Percentiles rank a stretch among this genome's conserved stretches.
These are phyloP conservation scores for Periconia digitata DNA, from an alignment of 2,329 filamentous ascomycete species.

Conservation along the genomic window DNA sequence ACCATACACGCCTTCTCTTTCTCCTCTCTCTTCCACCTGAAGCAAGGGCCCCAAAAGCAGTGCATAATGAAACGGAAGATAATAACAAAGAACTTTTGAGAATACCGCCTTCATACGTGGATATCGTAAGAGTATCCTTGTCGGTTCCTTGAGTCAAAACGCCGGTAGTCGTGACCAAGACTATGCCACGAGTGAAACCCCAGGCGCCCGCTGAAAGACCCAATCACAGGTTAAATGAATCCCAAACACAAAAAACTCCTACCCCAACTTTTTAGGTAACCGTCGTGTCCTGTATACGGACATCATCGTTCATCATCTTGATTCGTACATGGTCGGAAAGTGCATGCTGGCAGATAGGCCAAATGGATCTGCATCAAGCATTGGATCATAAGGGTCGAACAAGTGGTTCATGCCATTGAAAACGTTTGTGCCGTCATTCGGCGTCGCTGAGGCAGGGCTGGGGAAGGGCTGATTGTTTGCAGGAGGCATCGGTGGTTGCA, in stretches of 20 bases:
- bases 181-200: constrained; percentile 9
- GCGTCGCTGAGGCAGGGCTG: constrained; percentile 33
- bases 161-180: constrained; percentile 24
- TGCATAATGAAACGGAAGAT: not conserved
- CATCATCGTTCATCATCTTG: constrained; percentile 29
- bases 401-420: constrained; percentile 54
- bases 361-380: constrained; percentile 90
- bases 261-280: constrained; percentile 11
- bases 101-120: constrained; percentile 17
- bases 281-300: constrained; percentile 12
- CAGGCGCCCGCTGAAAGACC: constrained; percentile 31
- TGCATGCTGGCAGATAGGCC: constrained; percentile 93
- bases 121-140: constrained; percentile 13
- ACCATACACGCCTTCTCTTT: too few relatives aligned
- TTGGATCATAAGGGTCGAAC: constrained; percentile 77
- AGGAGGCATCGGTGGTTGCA: constrained; percentile 42
- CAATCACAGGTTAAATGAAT: constrained; percentile 3
- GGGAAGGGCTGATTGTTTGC: constrained; percentile 40
- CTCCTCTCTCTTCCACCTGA: too few relatives aligned
- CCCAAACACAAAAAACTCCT: not conserved
- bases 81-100: constrained; percentile 26
- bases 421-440: constrained; percentile 35
- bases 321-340: constrained; percentile 74
- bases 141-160: constrained; percentile 17
- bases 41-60: too few relatives aligned